phyloP scores from a whole-genome alignment of 192 early-diverging fungal genomes.

The Gaertneriomyces sp. region DNA sequence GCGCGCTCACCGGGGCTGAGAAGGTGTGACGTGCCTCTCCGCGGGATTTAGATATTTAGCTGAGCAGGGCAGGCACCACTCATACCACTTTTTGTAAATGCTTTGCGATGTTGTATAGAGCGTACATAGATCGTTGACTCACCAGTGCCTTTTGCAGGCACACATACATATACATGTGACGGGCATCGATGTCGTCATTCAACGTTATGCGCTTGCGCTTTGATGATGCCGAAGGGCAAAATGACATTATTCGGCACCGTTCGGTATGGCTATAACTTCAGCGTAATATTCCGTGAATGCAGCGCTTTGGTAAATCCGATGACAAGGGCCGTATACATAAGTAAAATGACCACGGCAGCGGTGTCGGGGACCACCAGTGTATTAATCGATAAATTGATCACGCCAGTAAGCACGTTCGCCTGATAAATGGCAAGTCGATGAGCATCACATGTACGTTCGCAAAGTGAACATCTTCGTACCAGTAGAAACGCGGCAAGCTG shows the following conservation, averaged over 20 bases:
- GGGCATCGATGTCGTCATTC: too few species aligned
- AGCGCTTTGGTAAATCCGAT: conserved; percentile 13
- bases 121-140: too few species aligned
- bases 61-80: too few species aligned
- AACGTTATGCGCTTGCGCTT: too few species aligned
- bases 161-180: too few species aligned
- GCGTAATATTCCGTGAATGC: conserved; percentile 20
- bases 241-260: too few species aligned
- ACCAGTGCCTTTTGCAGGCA: too few species aligned
- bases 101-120: too few species aligned
- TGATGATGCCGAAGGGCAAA: too few species aligned
- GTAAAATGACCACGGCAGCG: conserved; percentile 19
- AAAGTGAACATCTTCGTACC: conserved; percentile 36
- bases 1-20: conserved; percentile 4
- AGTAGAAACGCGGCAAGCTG: conserved; percentile 81
- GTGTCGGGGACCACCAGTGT: conserved; percentile 64
- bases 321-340: conserved; percentile 27
- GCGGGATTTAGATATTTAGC: too few species aligned
- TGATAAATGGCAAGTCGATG: conserved; percentile 21
- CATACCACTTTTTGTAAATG: too few species aligned
- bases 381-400: conserved; percentile 73
- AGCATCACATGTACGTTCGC: conserved; percentile 7
- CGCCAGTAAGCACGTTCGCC: conserved; percentile 87
- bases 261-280: conserved; percentile 17
- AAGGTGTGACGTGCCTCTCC: too few species aligned